Percentiles rank a stretch among this genome's conserved stretches.
Evolutionary conservation across 768 basidiomycete genomes (phyloP).

Genomic region (Sporobolomyces roseus): DNA sequence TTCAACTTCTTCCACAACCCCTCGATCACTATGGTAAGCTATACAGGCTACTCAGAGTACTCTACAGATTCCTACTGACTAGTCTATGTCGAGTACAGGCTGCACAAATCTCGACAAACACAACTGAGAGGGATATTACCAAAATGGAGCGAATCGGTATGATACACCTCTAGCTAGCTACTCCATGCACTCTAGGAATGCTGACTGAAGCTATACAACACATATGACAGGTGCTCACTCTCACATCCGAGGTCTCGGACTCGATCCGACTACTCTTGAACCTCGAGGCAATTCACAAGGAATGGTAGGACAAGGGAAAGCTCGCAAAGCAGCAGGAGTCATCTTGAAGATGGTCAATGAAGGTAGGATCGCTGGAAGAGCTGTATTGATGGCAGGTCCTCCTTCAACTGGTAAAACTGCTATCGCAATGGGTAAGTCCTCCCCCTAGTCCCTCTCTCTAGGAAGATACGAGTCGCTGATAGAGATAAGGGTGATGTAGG

Average conservation of each 20-base stretch:
- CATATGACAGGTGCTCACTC: constrained; percentile 56
- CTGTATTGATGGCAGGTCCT: constrained; percentile 95
- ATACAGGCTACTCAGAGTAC: too few relatives aligned
- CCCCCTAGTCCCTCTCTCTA: background rate
- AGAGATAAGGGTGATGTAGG: too few relatives aligned
- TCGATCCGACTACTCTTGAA: constrained; percentile 79
- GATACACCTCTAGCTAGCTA: constrained; percentile 1
- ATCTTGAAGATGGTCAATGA: constrained; percentile 98
- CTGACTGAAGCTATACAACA: too few relatives aligned
- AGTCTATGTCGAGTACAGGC: too few relatives aligned
- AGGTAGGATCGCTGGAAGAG: constrained; percentile 87
- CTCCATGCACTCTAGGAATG: too few relatives aligned
- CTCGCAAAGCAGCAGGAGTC: constrained; percentile 94
- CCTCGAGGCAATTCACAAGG: constrained; percentile 84
- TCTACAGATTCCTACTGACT: too few relatives aligned
- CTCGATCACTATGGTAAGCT: background rate
- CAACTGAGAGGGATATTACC: constrained; percentile 45
- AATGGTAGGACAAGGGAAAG: constrained; percentile 95
- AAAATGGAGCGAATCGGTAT: constrained; percentile 51
- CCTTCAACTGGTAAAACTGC: constrained; percentile 97
- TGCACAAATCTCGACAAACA: constrained; percentile 26
- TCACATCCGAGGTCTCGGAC: constrained; percentile 90
- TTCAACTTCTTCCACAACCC: too few relatives aligned
- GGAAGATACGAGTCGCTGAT: too few relatives aligned
- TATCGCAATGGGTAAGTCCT: constrained; percentile 81